Conservation (phyloP, 1,284 basidiomycete genomes). For the Hemileia vastatrix region DNA sequence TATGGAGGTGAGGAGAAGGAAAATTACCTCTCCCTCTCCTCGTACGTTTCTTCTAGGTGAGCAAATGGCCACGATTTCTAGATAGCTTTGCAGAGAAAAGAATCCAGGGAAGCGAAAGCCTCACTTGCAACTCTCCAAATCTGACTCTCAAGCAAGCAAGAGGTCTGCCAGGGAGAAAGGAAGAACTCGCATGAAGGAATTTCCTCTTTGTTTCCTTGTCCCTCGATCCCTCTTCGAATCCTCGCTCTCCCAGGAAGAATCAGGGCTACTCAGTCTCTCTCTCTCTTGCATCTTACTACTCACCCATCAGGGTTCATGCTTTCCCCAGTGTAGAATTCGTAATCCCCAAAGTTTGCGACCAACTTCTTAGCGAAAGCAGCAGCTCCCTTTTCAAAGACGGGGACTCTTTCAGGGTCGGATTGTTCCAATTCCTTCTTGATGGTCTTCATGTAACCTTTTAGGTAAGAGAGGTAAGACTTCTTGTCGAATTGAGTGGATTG, state of each 20-base stretch:
- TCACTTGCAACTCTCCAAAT: too few relatives aligned
- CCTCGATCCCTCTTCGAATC: conserved; percentile 27
- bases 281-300: conserved; percentile 43
- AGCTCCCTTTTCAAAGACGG: conserved; percentile 76
- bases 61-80: too few relatives aligned
- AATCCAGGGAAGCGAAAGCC: too few relatives aligned
- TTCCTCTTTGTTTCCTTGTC: too few relatives aligned
- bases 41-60: too few relatives aligned
- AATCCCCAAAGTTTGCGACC: conserved; percentile 79
- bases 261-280: background rate
- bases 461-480: conserved; percentile 71
- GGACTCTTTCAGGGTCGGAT: conserved; percentile 59
- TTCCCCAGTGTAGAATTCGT: conserved; percentile 79
- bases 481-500: conserved; percentile 79
- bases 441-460: conserved; percentile 82
- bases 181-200: too few relatives aligned
- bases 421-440: conserved; percentile 53
- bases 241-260: conserved; percentile 1
- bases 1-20: too few relatives aligned
- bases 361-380: conserved; percentile 54
- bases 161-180: too few relatives aligned
- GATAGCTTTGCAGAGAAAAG: too few relatives aligned
- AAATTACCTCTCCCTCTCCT: too few relatives aligned
- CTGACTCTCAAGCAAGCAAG: too few relatives aligned
- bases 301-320: conserved; percentile 47